Evolutionary conservation across 163 green algal genomes (phyloP).

Genomic region (Coccomyxa subellipsoidea): DNA sequence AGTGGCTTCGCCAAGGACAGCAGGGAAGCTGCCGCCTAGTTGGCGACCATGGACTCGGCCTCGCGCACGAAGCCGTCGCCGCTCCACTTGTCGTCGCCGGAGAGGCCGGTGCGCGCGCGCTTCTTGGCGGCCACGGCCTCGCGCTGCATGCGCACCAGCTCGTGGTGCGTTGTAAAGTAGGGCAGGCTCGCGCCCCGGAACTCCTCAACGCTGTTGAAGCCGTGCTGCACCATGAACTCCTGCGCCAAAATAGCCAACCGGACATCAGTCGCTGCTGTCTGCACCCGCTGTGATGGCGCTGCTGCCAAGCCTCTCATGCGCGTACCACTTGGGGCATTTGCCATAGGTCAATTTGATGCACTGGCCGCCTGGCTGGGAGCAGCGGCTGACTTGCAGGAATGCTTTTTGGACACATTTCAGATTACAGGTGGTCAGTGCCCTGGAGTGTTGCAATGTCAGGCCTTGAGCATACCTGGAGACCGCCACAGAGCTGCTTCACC

Average conservation of each 20-base stretch:
- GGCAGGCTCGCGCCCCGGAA: slow-evolving; percentile 82
- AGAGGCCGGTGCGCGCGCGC: slow-evolving; percentile 40
- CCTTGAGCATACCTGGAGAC: slow-evolving; percentile 65
- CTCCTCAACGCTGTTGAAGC: slow-evolving; percentile 81
- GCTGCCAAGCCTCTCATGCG: too few species aligned
- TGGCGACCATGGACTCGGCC: slow-evolving; percentile 30
- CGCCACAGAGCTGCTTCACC: slow-evolving; percentile 84
- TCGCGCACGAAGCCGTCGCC: slow-evolving; percentile 34
- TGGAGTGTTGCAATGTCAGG: not conserved
- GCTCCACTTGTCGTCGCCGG: slow-evolving; percentile 87
- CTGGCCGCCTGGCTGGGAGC: too few species aligned
- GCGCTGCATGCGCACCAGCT: slow-evolving; percentile 86
- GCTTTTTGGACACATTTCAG: too few species aligned
- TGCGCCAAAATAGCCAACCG: too few species aligned
- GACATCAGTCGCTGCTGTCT: too few species aligned
- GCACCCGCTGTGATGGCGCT: too few species aligned
- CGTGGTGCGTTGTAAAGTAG: slow-evolving; percentile 95
- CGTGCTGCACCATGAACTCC: slow-evolving; percentile 88
- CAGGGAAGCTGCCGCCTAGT: not conserved
- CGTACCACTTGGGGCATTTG: too few species aligned
- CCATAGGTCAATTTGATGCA: too few species aligned
- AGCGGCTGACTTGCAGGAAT: too few species aligned
- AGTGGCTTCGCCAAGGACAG: too few species aligned
- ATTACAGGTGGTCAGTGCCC: too few species aligned
- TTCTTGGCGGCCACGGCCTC: slow-evolving; percentile 49